Conservation (phyloP, 169 alveolate species). For the Perkinsus marinus region DNA sequence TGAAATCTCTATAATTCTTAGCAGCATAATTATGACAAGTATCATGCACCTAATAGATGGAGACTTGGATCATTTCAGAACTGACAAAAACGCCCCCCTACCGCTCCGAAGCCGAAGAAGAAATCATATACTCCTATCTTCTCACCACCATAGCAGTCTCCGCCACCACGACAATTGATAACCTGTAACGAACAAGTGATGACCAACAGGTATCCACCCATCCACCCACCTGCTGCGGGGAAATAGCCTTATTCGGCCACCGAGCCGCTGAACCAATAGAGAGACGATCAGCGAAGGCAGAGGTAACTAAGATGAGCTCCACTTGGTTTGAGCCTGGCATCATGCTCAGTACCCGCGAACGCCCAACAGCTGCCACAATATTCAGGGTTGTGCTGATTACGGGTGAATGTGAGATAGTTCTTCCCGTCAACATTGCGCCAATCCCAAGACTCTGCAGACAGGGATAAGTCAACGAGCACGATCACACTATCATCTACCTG, state of each 20-base stretch:
- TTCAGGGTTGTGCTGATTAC: slow-evolving; percentile 45
- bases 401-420: slow-evolving; percentile 39
- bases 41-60: slow-evolving; percentile 37
- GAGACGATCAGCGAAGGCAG: slow-evolving; percentile 50
- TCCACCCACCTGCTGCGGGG: slow-evolving; percentile 18
- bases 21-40: slow-evolving; percentile 49
- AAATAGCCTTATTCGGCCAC: slow-evolving; percentile 27
- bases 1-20: slow-evolving; percentile 13
- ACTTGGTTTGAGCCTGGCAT: not conserved
- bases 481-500: not conserved
- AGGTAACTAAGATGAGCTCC: slow-evolving; percentile 11
- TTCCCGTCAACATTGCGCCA: slow-evolving; percentile 45
- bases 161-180: slow-evolving; percentile 53
- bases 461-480: no score
- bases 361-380: slow-evolving; percentile 62
- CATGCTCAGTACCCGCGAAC: slow-evolving; percentile 15
- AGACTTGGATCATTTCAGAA: no score
- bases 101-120: slow-evolving; percentile 34
- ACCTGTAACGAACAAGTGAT: not conserved
- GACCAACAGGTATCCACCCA: not conserved
- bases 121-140: slow-evolving; percentile 43
- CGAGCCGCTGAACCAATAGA: slow-evolving; percentile 26
- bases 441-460: slow-evolving; percentile 20
- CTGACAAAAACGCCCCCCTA: not conserved
- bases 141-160: slow-evolving; percentile 52